A percentile compares a stretch with the other conserved stretches of the same genome.
Conservation (phyloP, 371 early-diverging fungal genomes). For the Circinella umbellata region DNA sequence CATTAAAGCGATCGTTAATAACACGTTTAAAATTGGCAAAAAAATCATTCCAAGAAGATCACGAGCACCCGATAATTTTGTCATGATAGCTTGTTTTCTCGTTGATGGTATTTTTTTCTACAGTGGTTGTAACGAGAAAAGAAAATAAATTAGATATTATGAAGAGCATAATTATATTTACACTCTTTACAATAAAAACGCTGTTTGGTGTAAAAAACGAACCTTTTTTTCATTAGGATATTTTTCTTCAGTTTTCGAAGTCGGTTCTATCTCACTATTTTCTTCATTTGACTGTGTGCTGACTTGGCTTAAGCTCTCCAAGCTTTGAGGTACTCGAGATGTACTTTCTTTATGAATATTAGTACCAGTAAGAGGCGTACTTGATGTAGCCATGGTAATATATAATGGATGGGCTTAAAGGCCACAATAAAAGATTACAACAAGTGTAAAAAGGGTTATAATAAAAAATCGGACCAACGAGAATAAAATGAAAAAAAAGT, state of each 20-base stretch:
- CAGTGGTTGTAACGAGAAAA: not conserved
- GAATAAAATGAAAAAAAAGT: not conserved
- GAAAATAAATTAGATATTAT: no score
- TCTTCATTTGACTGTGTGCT: not conserved
- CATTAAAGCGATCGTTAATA: conserved; percentile 12
- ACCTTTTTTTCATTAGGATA: conserved; percentile 1
- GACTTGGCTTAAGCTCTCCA: no score
- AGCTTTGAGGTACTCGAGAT: not conserved
- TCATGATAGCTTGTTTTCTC: not conserved
- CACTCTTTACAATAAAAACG: no score
- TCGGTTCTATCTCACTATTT: not conserved
- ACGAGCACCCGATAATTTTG: conserved; percentile 6
- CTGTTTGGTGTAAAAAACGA: no score
- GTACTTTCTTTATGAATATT: not conserved
- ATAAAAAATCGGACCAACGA: not conserved
- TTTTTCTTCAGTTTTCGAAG: not conserved
- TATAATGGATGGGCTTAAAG: no score
- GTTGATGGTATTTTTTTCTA: not conserved
- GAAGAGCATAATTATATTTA: no score
- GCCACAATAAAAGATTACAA: no score
- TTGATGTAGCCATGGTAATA: no score
- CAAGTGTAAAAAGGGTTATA: no score
- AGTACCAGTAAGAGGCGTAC: no score
- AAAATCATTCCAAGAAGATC: conserved; percentile 10
- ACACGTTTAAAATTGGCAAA: conserved; percentile 16